Conservation (phyloP, 495 filamentous ascomycete genomes). For the Cercophora samala region DNA sequence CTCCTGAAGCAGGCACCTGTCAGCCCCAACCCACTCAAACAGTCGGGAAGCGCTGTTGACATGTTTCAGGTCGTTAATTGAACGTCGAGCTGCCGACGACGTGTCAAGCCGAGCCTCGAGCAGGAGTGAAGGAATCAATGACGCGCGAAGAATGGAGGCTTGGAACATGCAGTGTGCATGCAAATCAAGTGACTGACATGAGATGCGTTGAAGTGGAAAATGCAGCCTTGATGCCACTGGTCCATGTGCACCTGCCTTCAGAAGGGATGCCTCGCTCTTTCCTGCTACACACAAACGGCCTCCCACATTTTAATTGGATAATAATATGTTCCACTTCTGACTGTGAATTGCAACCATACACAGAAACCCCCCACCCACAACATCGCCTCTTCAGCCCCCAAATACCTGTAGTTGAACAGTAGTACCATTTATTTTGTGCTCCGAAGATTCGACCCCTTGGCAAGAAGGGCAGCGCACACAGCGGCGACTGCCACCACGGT, state of each 20-base stretch:
- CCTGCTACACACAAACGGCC: background rate
- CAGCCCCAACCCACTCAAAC: background rate
- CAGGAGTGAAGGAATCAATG: background rate
- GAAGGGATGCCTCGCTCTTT: background rate
- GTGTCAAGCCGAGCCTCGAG: background rate
- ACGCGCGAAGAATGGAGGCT: background rate
- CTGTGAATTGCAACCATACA: background rate
- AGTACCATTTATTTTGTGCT: conserved; percentile 28
- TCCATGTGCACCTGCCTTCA: background rate
- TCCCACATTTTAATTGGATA: background rate
- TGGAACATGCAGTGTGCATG: background rate
- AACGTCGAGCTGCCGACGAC: background rate
- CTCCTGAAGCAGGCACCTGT: background rate
- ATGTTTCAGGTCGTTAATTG: background rate
- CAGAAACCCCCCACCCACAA: background rate
- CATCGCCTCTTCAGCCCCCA: background rate
- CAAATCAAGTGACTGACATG: background rate
- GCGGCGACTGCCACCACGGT: conserved; percentile 51
- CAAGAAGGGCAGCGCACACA: conserved; percentile 51
- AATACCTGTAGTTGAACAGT: no score
- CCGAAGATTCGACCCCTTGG: conserved; percentile 46
- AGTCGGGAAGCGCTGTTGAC: background rate
- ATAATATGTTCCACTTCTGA: background rate
- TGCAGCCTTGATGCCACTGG: background rate
- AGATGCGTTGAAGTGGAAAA: background rate